Conservation (phyloP, 768 basidiomycete species). For the Gymnopilus junonius region DNA sequence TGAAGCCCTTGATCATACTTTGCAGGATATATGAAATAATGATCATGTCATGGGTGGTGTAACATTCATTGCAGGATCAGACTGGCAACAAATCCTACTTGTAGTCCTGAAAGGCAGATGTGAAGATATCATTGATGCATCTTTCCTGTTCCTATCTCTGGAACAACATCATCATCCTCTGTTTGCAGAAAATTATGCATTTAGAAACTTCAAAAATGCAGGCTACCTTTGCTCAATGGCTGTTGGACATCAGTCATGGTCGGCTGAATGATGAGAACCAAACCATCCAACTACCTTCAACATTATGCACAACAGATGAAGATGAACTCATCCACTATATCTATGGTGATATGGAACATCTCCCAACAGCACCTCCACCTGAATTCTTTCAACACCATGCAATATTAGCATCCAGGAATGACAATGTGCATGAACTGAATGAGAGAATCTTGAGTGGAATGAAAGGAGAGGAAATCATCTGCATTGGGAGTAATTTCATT, state of each 20-base stretch:
- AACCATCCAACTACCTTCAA: constrained; percentile 14
- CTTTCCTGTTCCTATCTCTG: constrained; percentile 18
- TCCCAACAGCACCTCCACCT: constrained; percentile 20
- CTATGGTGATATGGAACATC: constrained; percentile 19
- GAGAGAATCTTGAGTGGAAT: constrained; percentile 25
- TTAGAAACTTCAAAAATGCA: neutral
- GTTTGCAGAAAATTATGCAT: constrained; percentile 18
- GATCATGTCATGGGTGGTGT: constrained; percentile 1
- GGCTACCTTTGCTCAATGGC: constrained; percentile 23
- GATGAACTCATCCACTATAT: neutral
- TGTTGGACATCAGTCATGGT: constrained; percentile 29
- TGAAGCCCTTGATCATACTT: constrained; percentile 45
- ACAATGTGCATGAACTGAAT: constrained; percentile 40
- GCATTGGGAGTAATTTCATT: constrained; percentile 31
- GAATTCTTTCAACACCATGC: constrained; percentile 38
- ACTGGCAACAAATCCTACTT: constrained; percentile 46
- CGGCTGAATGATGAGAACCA: neutral
- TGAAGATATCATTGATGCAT: constrained; percentile 39
- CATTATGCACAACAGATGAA: constrained; percentile 20
- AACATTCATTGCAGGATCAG: constrained; percentile 7
- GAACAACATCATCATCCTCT: constrained; percentile 3
- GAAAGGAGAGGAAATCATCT: constrained; percentile 24
- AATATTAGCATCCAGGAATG: constrained; percentile 38
- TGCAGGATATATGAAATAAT: neutral
- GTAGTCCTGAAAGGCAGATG: constrained; percentile 41